Conservation (phyloP, 305 asterid genomes). For the Fraxinus nigra region DNA sequence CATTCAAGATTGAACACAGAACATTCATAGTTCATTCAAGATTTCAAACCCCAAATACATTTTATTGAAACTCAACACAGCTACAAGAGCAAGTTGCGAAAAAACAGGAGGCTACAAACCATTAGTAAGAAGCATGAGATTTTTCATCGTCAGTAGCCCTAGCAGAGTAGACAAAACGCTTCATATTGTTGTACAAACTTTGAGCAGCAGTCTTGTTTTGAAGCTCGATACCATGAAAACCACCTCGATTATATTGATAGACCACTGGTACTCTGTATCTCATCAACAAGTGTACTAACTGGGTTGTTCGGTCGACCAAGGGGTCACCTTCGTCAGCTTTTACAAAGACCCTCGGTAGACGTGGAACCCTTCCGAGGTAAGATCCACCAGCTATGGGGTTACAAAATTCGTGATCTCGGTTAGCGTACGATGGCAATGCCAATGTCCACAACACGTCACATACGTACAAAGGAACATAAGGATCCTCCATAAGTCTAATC, state of each 20-base stretch:
- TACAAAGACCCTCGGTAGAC: background rate
- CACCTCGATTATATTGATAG: background rate
- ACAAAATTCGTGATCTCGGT: constrained; percentile 2
- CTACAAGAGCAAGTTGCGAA: background rate
- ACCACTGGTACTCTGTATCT: background rate
- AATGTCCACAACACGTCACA: background rate
- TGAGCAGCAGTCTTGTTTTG: background rate
- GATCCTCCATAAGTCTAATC: background rate
- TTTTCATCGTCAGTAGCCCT: background rate
- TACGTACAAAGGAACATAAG: background rate
- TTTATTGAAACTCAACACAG: background rate
- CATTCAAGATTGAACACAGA: background rate
- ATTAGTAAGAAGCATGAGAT: constrained; percentile 16
- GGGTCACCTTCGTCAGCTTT: background rate
- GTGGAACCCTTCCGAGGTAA: background rate
- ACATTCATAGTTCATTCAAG: background rate
- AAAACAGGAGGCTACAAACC: background rate
- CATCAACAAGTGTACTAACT: background rate
- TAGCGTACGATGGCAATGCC: background rate
- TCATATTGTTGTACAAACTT: background rate
- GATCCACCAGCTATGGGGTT: background rate
- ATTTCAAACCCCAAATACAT: background rate
- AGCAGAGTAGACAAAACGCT: background rate
- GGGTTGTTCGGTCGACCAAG: background rate
- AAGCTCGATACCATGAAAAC: background rate